Conservation (phyloP, 495 filamentous ascomycete species). For the Neurospora intermedia region DNA sequence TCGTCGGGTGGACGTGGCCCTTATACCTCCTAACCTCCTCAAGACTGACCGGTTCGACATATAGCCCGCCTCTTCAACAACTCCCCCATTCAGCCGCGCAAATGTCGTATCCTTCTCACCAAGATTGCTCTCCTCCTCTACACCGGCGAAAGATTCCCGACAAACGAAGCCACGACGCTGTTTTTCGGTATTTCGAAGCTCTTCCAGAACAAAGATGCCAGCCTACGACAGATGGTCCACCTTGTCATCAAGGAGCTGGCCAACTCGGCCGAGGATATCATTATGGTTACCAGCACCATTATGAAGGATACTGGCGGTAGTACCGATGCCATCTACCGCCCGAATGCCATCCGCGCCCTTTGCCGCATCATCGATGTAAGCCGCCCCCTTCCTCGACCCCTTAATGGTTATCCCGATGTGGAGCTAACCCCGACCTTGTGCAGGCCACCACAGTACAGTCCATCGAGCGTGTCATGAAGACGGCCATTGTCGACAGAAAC, state of each 20-base stretch:
- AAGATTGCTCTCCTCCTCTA: constrained; percentile 96
- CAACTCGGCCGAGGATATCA: constrained; percentile 94
- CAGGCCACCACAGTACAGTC: constrained; percentile 94
- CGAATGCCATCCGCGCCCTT: constrained; percentile 92
- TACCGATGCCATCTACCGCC: constrained; percentile 88
- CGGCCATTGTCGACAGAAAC: constrained; percentile 97
- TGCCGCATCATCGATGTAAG: constrained; percentile 96
- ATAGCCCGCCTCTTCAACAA: constrained; percentile 94
- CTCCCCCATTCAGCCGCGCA: constrained; percentile 87
- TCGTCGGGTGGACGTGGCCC: background rate
- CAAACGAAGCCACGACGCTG: constrained; percentile 92
- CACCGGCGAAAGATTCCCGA: constrained; percentile 93
- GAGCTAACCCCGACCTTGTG: constrained; percentile 5
- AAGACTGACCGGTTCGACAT: constrained; percentile 7
- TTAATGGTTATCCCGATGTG: background rate
- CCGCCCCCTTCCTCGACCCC: background rate
- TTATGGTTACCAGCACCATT: constrained; percentile 98
- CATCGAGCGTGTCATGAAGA: constrained; percentile 97
- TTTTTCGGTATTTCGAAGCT: constrained; percentile 99
- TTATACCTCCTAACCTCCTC: constrained; percentile 4
- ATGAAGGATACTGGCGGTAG: constrained; percentile 99
- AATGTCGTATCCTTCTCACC: constrained; percentile 90
- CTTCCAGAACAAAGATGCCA: constrained; percentile 98
- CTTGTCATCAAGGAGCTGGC: constrained; percentile 95
- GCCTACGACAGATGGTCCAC: constrained; percentile 98